Percentiles rank a stretch among this genome's conserved stretches.
These are phyloP conservation scores for Boletus rufocinnamomeus DNA, from an alignment of 768 basidiomycete genomes.

Conservation along the genomic window DNA sequence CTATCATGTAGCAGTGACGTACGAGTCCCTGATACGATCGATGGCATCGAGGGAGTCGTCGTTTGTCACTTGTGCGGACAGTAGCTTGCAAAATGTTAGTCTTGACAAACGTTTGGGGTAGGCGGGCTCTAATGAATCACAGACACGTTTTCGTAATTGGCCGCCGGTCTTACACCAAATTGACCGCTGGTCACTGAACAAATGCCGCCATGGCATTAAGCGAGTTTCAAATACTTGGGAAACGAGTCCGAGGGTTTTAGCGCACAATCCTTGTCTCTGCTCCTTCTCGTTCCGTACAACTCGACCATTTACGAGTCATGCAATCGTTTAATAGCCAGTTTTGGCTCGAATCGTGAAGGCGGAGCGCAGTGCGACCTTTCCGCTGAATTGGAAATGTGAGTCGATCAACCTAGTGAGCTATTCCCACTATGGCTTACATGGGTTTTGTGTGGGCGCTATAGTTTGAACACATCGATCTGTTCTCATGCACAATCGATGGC, in stretches of 20 bases:
- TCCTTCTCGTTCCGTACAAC: neutral
- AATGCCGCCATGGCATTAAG: constrained; percentile 9
- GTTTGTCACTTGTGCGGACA: constrained; percentile 7
- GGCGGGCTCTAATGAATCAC: constrained; percentile 1
- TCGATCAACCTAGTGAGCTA: constrained; percentile 17
- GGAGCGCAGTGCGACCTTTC: constrained; percentile 6
- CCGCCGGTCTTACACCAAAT: constrained; percentile 16
- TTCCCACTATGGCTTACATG: constrained; percentile 1
- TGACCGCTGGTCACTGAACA: constrained; percentile 4
- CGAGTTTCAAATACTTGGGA: constrained; percentile 22
- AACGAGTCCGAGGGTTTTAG: constrained; percentile 23
- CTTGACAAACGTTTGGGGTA: constrained; percentile 8
- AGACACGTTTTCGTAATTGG: constrained; percentile 20
- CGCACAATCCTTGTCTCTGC: constrained; percentile 11
- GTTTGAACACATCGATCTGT: constrained; percentile 1
- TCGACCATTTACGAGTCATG: constrained; percentile 1
- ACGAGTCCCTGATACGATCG: constrained; percentile 23
- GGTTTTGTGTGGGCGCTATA: constrained; percentile 1
- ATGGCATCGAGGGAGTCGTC: constrained; percentile 7
- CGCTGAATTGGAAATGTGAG: constrained; percentile 25
- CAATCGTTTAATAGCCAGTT: constrained; percentile 5
- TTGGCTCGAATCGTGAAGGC: constrained; percentile 11
- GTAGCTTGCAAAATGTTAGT: constrained; percentile 1
- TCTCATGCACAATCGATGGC: constrained; percentile 6
- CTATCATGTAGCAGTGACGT: constrained; percentile 20